Evolutionary conservation across 2,329 filamentous ascomycete genomes (phyloP).

Genomic region (Neopestalotiopsis sp.): DNA sequence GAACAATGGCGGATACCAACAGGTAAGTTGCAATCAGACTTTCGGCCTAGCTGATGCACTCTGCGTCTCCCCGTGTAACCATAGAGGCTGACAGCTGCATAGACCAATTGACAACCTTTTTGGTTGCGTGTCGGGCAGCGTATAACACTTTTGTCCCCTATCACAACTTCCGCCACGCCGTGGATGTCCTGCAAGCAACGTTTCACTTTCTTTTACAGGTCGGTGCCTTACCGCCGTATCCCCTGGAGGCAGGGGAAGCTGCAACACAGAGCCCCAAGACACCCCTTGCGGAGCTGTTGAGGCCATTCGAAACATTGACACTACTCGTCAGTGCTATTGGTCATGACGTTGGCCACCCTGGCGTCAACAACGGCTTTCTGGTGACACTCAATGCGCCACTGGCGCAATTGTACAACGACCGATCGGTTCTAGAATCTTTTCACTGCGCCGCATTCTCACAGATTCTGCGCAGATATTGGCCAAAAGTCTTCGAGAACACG

Average conservation of each 20-base stretch:
- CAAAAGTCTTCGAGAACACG: constrained; percentile 76
- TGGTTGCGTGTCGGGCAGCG: constrained; percentile 87
- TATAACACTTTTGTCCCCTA: constrained; percentile 97
- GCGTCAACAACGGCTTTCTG: constrained; percentile 97
- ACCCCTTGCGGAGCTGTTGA: constrained; percentile 76
- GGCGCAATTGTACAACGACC: constrained; percentile 95
- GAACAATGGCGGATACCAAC: constrained; percentile 80
- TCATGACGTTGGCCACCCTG: constrained; percentile 95
- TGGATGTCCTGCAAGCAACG: constrained; percentile 92
- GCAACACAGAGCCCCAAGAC: constrained; percentile 51
- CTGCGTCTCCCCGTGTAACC: not conserved
- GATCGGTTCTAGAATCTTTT: constrained; percentile 94
- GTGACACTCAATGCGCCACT: constrained; percentile 90
- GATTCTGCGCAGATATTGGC: constrained; percentile 92
- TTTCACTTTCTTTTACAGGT: constrained; percentile 89
- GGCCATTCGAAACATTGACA: constrained; percentile 86
- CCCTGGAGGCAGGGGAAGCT: constrained; percentile 40
- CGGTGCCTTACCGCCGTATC: constrained; percentile 75
- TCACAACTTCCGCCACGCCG: constrained; percentile 97
- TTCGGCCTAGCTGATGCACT: not conserved
- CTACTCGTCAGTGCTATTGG: constrained; percentile 95
- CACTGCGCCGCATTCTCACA: constrained; percentile 97
- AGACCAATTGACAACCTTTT: constrained; percentile 84
- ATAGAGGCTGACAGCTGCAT: constrained; percentile 44
- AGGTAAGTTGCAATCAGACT: constrained; percentile 57